Evolutionary conservation across 2,329 filamentous ascomycete species (phyloP), one percentile per base, ranked within the genome.

Genomic region (Penicillium sp.): DNA sequence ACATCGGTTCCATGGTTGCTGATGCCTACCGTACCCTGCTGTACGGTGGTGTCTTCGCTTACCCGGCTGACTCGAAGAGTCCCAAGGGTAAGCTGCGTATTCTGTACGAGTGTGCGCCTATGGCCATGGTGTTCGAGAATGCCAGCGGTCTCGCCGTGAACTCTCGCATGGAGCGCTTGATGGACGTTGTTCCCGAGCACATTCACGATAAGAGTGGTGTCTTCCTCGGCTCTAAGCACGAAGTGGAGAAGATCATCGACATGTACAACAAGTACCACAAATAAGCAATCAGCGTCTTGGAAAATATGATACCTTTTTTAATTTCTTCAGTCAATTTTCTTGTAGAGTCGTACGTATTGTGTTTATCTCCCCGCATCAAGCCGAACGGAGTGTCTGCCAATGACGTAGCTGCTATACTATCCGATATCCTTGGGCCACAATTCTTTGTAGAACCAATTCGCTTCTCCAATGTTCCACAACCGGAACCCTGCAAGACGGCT

Each of bases 61-160:
- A 99, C 73, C 94, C 94, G 0, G 91, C 93, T 13, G 94, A 99
- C 72, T 95, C 92, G 82, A 97, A 99, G 87, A 96, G 89, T 71
- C 91, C 92, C 61, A 99, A 97, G 86, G 94, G 94, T 65, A 99
- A 99, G 82, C 84, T 99, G 64, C 85, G 94, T 62, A 99, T 99
- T 64, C 75, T 99, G 67, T 99, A 99, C 78, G 94, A 99, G 81
- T 99, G 94, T 73, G 94, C 94, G 13, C 94, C 94, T 38, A 99
- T 99, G 94, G 94, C 94, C 22, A 90, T 97, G 88, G 85, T 99
- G 6, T 97, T 99, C 75, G 94, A 99, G 79, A 97, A 99, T 77
- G 94, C 94, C 67, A 94, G 94, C 66, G 94, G 94, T 57, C 87
- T 95, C 76, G 94, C 94, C 16, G 80, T 99, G 52, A 88, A 97